A percentile compares a stretch with the other conserved stretches of the same genome.
These are phyloP conservation scores for Colletotrichum eremochloae DNA, from an alignment of 2,329 filamentous ascomycete species.

Conservation along the genomic window DNA sequence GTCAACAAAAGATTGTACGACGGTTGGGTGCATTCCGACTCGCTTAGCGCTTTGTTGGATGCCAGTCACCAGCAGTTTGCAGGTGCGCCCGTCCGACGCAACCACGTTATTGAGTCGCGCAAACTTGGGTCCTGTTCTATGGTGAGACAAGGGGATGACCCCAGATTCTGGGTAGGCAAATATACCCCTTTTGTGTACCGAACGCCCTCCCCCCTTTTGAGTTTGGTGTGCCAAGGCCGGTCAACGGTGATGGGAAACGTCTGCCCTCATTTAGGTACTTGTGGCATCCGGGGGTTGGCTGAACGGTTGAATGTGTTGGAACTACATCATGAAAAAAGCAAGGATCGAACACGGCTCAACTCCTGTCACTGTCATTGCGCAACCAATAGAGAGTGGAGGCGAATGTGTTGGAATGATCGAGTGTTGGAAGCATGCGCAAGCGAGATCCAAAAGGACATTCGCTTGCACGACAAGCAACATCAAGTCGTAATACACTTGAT, in stretches of 20 bases:
- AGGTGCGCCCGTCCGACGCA: background rate
- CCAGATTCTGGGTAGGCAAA: background rate
- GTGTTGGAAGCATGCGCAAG: background rate
- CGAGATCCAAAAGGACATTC: background rate
- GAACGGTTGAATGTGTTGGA: background rate
- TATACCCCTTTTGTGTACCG: background rate
- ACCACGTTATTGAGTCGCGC: background rate
- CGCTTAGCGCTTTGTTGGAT: background rate
- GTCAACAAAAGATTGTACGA: background rate
- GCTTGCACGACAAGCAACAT: background rate
- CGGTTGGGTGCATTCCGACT: background rate
- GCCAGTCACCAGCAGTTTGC: background rate
- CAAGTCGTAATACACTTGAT: accelerated
- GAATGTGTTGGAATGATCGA: background rate
- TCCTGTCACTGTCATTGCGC: no score
- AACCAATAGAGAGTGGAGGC: background rate
- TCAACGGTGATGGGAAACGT: background rate
- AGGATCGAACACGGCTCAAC: no score
- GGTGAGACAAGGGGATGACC: background rate
- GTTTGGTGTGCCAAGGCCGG: background rate
- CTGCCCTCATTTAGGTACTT: background rate
- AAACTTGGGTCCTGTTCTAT: background rate
- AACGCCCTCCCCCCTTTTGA: background rate
- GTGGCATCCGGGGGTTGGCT: no score
- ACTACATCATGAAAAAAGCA: background rate